These are phyloP conservation scores for Coemansia sp. DNA, from an alignment of 192 early-diverging fungal genomes.

Conservation along the genomic window DNA sequence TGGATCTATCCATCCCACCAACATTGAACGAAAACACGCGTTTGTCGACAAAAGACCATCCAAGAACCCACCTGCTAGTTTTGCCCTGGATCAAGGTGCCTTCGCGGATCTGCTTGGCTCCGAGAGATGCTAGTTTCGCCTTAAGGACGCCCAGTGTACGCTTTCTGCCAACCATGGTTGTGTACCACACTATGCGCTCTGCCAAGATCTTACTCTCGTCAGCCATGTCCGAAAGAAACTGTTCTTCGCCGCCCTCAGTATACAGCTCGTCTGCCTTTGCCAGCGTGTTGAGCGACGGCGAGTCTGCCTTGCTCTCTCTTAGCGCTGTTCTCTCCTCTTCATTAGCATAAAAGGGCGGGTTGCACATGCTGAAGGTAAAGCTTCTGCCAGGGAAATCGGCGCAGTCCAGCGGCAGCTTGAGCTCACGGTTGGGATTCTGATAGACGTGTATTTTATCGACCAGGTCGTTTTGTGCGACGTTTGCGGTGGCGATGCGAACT, in stretches of 20 bases:
- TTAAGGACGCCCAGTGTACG: conserved; percentile 42
- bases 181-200: conserved; percentile 70
- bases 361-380: conserved; percentile 82
- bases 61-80: conserved; percentile 45
- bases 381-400: conserved; percentile 18
- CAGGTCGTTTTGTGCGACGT: conserved; percentile 67
- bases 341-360: conserved; percentile 84
- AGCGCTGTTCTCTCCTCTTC: conserved; percentile 58
- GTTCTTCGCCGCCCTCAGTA: conserved; percentile 76
- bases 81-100: conserved; percentile 23
- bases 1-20: background rate
- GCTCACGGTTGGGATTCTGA: conserved; percentile 37
- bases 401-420: conserved; percentile 20
- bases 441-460: conserved; percentile 58
- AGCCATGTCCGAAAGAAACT: conserved; percentile 67
- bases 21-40: conserved; percentile 12
- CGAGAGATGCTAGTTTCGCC: background rate
- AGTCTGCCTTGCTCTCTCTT: conserved; percentile 51
- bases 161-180: conserved; percentile 74
- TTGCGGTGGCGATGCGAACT: conserved; percentile 62
- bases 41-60: conserved; percentile 39
- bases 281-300: conserved; percentile 58
- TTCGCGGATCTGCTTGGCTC: conserved; percentile 21
- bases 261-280: conserved; percentile 73
- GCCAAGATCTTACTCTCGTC: conserved; percentile 60